Conservation (phyloP, 345 rosid genomes). For the Dimocarpus longan region DNA sequence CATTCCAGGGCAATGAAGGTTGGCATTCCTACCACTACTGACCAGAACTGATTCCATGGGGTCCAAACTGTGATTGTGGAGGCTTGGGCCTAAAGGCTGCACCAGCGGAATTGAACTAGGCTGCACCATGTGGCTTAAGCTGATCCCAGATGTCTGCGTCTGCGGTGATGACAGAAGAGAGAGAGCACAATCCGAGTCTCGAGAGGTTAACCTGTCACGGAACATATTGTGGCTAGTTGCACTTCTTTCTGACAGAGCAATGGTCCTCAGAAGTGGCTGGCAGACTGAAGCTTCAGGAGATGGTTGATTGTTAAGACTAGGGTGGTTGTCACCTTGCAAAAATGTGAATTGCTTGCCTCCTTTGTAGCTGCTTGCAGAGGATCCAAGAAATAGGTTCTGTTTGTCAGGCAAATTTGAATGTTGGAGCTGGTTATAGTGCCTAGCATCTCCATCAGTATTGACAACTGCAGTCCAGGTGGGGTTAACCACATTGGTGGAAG, state of each 20-base stretch:
- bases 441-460: constrained; percentile 30
- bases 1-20: constrained; percentile 38
- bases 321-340: constrained; percentile 38
- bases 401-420: constrained; percentile 29
- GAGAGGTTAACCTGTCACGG: constrained; percentile 52
- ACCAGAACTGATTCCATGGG: constrained; percentile 44
- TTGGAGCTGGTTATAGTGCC: constrained; percentile 30
- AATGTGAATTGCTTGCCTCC: constrained; percentile 53
- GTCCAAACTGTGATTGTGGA: constrained; percentile 20
- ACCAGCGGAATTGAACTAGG: constrained; percentile 23
- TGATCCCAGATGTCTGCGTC: constrained; percentile 38
- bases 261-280: constrained; percentile 37
- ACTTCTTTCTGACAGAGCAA: constrained; percentile 27
- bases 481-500: constrained; percentile 42
- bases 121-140: constrained; percentile 34
- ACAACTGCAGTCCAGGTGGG: constrained; percentile 48
- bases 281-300: constrained; percentile 35
- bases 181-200: constrained; percentile 82
- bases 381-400: constrained; percentile 41
- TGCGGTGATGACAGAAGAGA: constrained; percentile 83
- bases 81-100: constrained; percentile 27
- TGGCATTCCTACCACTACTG: constrained; percentile 32
- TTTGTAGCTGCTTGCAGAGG: constrained; percentile 39
- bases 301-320: constrained; percentile 25
- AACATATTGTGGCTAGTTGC: constrained; percentile 35